A percentile compares a stretch with the other conserved stretches of the same genome.
phyloP scores from a whole-genome alignment of 129 eudicot genomes.

The Dittrichia graveolens region DNA sequence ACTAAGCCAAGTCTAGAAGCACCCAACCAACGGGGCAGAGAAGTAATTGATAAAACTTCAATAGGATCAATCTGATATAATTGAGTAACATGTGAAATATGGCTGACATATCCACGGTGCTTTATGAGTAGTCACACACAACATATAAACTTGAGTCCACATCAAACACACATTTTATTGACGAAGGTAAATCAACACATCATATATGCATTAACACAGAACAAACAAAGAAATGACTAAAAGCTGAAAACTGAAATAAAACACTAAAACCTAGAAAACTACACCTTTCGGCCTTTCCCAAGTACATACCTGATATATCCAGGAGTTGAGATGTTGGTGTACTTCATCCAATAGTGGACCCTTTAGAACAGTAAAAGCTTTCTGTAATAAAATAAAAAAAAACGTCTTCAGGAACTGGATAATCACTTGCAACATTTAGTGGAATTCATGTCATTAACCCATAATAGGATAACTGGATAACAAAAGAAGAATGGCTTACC shows the following conservation, averaged over 20 bases:
- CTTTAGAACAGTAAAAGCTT: constrained; percentile 50
- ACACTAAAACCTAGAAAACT: neutral
- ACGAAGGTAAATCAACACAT: too few species aligned
- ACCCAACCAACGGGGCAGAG: too few species aligned
- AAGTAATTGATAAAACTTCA: too few species aligned
- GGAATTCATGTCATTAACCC: constrained; percentile 12
- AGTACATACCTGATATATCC: constrained; percentile 78
- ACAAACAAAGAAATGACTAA: neutral
- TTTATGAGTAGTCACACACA: too few species aligned
- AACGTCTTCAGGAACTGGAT: constrained; percentile 9
- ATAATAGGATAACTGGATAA: constrained; percentile 6
- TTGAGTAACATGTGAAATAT: too few species aligned
- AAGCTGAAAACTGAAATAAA: neutral
- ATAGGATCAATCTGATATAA: too few species aligned
- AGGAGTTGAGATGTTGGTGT: constrained; percentile 74
- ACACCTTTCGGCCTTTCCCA: constrained; percentile 11
- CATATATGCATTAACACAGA: too few species aligned
- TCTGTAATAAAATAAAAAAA: constrained; percentile 42
- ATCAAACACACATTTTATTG: too few species aligned
- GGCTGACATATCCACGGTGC: too few species aligned
- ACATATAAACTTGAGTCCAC: too few species aligned
- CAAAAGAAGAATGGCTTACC: constrained; percentile 44
- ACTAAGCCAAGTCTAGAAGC: too few species aligned
- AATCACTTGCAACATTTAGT: constrained; percentile 20
- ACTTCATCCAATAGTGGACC: constrained; percentile 93